phyloP scores from a whole-genome alignment of 192 early-diverging fungal genomes.

The Fimicolochytrium jonesii region DNA sequence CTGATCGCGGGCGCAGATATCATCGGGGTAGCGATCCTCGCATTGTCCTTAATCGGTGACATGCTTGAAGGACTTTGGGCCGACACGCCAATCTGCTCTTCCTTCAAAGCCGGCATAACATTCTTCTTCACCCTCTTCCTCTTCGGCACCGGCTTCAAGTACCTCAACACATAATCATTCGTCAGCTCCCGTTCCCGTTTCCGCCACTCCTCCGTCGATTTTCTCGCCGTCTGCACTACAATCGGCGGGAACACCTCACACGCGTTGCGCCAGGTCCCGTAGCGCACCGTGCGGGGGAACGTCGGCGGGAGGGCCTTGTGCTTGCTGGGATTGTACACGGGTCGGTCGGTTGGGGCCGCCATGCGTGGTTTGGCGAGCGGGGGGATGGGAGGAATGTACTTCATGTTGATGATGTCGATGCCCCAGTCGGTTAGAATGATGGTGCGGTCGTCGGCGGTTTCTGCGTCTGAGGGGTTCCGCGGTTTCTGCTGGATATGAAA shows the following conservation, averaged over 20 bases:
- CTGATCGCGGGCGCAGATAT: too few relatives aligned
- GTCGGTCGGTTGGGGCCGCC: constrained; percentile 32
- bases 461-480: too few relatives aligned
- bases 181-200: not conserved
- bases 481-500: too few relatives aligned
- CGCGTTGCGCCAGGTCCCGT: constrained; percentile 33
- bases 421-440: constrained; percentile 49
- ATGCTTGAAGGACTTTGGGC: not conserved
- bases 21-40: too few relatives aligned
- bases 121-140: not conserved
- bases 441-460: constrained; percentile 30
- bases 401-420: constrained; percentile 43
- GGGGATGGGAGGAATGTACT: constrained; percentile 15
- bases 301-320: constrained; percentile 36
- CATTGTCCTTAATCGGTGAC: not conserved
- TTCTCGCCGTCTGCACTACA: constrained; percentile 7
- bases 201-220: constrained; percentile 10
- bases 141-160: constrained; percentile 6
- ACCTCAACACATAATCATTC: constrained; percentile 16
- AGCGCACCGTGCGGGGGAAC: constrained; percentile 30
- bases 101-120: too few relatives aligned
- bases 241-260: constrained; percentile 13
- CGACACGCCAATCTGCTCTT: too few relatives aligned
- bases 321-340: constrained; percentile 28
- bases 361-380: constrained; percentile 44